These are phyloP conservation scores for Diaporthe citriasiana DNA, from an alignment of 2,329 filamentous ascomycete species.

Conservation along the genomic window DNA sequence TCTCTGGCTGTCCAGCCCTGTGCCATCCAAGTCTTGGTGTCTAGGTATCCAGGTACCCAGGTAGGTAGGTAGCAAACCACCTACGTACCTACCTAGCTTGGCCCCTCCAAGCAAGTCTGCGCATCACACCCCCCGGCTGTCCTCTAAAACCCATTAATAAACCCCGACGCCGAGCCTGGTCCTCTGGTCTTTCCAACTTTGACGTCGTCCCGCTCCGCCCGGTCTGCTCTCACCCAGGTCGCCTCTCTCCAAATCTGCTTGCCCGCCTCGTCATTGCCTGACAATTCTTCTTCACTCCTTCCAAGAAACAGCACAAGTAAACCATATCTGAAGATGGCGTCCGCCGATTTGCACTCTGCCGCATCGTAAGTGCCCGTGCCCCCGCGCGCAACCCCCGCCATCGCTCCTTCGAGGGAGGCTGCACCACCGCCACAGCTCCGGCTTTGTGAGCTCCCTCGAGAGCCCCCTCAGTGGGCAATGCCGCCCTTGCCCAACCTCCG, in stretches of 20 bases:
- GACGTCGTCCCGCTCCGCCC: slow-evolving; percentile 32
- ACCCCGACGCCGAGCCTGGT: slow-evolving; percentile 40
- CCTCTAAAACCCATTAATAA: slow-evolving; percentile 32
- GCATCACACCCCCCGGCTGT: slow-evolving; percentile 35
- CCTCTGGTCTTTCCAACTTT: slow-evolving; percentile 36
- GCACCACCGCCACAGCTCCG: slow-evolving; percentile 5
- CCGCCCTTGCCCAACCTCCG: neutral
- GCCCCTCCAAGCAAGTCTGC: slow-evolving; percentile 34
- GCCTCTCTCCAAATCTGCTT: slow-evolving; percentile 25
- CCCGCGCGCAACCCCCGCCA: slow-evolving; percentile 42
- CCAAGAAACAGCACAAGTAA: slow-evolving; percentile 25
- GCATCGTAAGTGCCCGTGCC: slow-evolving; percentile 49
- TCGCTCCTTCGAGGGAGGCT: slow-evolving; percentile 1
- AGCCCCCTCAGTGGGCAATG: neutral
- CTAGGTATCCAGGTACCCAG: slow-evolving; percentile 5
- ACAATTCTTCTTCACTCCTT: slow-evolving; percentile 16
- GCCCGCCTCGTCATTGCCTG: slow-evolving; percentile 26
- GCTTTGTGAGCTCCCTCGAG: slow-evolving; percentile 29
- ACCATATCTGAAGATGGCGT: slow-evolving; percentile 50
- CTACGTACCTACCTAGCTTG: neutral
- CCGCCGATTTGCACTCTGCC: slow-evolving; percentile 47
- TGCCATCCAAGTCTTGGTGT: slow-evolving; percentile 10
- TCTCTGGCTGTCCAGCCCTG: slow-evolving; percentile 11
- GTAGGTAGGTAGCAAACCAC: neutral
- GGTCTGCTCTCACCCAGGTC: slow-evolving; percentile 36